Evolutionary conservation across 805 yeast genomes (phyloP).

Genomic region (Candida tallmaniae): DNA sequence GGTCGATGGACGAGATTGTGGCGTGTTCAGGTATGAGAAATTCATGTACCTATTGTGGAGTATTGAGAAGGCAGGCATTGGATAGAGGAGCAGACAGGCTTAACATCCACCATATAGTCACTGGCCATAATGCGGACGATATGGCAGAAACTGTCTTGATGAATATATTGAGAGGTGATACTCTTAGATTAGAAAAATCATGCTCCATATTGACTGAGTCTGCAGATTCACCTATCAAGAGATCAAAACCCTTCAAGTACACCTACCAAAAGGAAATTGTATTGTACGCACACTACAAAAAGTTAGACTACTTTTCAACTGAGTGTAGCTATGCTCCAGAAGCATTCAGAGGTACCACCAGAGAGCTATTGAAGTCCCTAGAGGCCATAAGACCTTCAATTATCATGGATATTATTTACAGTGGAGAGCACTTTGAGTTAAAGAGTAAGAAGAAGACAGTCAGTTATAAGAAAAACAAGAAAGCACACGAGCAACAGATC

Average conservation of each 20-base stretch:
- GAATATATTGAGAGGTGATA: slow-evolving; percentile 95
- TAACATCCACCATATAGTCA: slow-evolving; percentile 84
- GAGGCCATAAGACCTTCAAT: slow-evolving; percentile 90
- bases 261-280: slow-evolving; percentile 97
- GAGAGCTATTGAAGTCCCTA: slow-evolving; percentile 83
- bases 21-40: slow-evolving; percentile 89
- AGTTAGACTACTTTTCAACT: slow-evolving; percentile 91
- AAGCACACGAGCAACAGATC: slow-evolving; percentile 43
- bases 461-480: slow-evolving; percentile 26
- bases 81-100: slow-evolving; percentile 92
- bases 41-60: slow-evolving; percentile 98
- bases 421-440: slow-evolving; percentile 82
- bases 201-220: slow-evolving; percentile 81
- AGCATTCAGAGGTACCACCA: slow-evolving; percentile 96
- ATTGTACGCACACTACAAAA: slow-evolving; percentile 92
- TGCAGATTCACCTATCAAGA: slow-evolving; percentile 80
- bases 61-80: slow-evolving; percentile 89
- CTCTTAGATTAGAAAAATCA: slow-evolving; percentile 84
- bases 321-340: slow-evolving; percentile 99
- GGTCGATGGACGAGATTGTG: slow-evolving; percentile 99
- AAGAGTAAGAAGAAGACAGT: slow-evolving; percentile 50
- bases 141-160: slow-evolving; percentile 97
- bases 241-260: slow-evolving; percentile 95
- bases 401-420: slow-evolving; percentile 87
- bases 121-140: slow-evolving; percentile 99